Conservation (phyloP, 441 rosid genomes). For the Macaranga tanarius region DNA sequence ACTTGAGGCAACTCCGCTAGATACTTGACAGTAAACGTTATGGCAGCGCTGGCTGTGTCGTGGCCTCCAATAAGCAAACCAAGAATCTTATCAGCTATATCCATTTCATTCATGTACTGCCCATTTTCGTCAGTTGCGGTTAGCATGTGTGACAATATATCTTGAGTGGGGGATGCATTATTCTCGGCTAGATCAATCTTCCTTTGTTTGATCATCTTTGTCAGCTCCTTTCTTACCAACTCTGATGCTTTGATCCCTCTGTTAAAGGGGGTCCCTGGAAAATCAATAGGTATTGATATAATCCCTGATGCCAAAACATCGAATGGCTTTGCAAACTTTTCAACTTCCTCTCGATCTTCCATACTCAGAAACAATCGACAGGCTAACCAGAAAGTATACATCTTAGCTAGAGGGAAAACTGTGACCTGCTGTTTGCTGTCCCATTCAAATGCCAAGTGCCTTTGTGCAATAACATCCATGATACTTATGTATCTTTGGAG, state of each 20-base stretch:
- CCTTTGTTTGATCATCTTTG: conserved; percentile 38
- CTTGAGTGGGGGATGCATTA: conserved; percentile 11
- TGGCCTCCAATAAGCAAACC: conserved; percentile 29
- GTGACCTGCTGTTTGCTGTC: conserved; percentile 30
- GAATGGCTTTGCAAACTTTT: conserved; percentile 35
- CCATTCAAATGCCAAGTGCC: conserved; percentile 40
- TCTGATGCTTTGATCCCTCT: conserved; percentile 39
- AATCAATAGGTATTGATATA: conserved; percentile 40
- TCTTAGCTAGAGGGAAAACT: conserved; percentile 42
- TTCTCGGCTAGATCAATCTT: conserved; percentile 33
- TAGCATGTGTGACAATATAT: conserved; percentile 30
- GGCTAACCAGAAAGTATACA: conserved; percentile 48
- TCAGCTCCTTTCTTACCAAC: conserved; percentile 37
- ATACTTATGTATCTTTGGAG: conserved; percentile 39
- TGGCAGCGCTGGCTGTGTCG: conserved; percentile 23
- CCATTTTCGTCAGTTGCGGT: conserved; percentile 12
- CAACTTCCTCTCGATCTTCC: conserved; percentile 37
- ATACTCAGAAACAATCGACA: conserved; percentile 40
- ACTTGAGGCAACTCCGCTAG: conserved; percentile 23
- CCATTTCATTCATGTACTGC: conserved; percentile 20
- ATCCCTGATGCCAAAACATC: conserved; percentile 38
- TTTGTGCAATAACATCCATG: conserved; percentile 44
- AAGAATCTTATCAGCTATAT: conserved; percentile 25
- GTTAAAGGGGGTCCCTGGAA: conserved; percentile 45
- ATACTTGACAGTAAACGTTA: conserved; percentile 25